Evolutionary conservation across 1,284 basidiomycete species (phyloP).

Genomic region (Boletus sp.): DNA sequence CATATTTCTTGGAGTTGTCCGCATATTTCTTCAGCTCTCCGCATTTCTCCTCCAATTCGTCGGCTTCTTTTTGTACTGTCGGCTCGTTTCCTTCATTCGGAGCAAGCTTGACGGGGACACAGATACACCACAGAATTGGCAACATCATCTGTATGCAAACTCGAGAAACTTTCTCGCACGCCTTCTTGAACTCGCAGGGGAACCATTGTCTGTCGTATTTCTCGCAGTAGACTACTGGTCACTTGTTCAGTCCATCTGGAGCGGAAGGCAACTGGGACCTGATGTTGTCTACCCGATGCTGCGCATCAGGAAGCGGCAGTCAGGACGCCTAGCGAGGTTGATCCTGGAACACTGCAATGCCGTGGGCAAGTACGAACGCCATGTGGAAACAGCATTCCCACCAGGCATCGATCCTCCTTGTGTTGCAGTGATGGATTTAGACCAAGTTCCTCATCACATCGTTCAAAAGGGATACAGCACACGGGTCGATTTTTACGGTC

Average conservation of each 20-base stretch:
- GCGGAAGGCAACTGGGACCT: background rate
- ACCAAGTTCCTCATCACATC: background rate
- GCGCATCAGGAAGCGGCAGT: constrained; percentile 1
- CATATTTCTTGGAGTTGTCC: background rate
- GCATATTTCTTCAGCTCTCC: background rate
- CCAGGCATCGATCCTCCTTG: background rate
- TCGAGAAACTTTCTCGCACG: background rate
- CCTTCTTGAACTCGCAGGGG: background rate
- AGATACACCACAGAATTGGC: no score
- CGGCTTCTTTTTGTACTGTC: no score
- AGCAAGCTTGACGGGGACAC: no score
- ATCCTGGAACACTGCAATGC: background rate
- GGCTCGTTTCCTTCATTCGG: no score
- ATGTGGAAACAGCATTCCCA: background rate
- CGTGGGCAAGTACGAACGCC: background rate
- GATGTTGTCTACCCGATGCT: constrained; percentile 1
- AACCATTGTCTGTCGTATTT: background rate
- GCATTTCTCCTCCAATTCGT: background rate
- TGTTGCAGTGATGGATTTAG: background rate
- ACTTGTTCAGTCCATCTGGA: background rate
- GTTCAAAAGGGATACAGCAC: background rate
- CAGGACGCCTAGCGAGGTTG: background rate
- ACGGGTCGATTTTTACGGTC: background rate
- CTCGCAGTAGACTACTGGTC: background rate
- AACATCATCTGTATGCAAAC: background rate